These are phyloP conservation scores for Coffea eugenioides DNA, from an alignment of 257 asterid species.

Conservation along the genomic window DNA sequence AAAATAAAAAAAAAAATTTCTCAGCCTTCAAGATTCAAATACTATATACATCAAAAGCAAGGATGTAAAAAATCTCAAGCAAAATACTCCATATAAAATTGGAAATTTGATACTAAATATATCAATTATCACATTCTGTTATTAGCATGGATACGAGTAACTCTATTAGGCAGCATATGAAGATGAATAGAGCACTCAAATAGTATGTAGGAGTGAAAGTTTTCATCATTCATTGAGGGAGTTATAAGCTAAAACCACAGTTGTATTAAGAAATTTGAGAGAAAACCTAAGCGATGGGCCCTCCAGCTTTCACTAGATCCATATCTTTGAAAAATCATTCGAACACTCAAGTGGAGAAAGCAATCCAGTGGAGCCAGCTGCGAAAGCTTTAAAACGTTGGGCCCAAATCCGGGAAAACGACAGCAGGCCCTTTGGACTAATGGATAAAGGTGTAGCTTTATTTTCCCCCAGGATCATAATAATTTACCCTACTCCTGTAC, in stretches of 20 bases:
- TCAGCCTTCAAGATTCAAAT: background rate
- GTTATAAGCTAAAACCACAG: too few relatives aligned
- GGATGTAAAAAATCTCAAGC: background rate
- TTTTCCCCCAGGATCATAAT: too few relatives aligned
- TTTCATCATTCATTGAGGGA: too few relatives aligned
- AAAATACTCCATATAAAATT: too few relatives aligned
- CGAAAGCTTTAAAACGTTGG: background rate
- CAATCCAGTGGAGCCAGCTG: background rate
- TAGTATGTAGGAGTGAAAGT: background rate
- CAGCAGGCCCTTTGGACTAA: background rate
- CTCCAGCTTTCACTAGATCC: background rate
- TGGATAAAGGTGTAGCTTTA: background rate
- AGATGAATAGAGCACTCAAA: background rate
- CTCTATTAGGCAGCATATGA: background rate
- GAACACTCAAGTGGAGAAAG: background rate
- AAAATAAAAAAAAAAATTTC: too few relatives aligned
- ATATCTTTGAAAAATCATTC: background rate
- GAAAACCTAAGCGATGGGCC: background rate
- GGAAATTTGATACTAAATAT: background rate
- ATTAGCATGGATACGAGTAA: too few relatives aligned
- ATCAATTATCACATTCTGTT: too few relatives aligned
- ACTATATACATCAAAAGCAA: background rate
- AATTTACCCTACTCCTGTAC: too few relatives aligned
- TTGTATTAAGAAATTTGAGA: background rate
- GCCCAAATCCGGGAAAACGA: background rate